Percentiles rank a stretch among this genome's conserved stretches.
phyloP scores from a whole-genome alignment of 345 rosid genomes.

The Eutrema yunnanense region DNA sequence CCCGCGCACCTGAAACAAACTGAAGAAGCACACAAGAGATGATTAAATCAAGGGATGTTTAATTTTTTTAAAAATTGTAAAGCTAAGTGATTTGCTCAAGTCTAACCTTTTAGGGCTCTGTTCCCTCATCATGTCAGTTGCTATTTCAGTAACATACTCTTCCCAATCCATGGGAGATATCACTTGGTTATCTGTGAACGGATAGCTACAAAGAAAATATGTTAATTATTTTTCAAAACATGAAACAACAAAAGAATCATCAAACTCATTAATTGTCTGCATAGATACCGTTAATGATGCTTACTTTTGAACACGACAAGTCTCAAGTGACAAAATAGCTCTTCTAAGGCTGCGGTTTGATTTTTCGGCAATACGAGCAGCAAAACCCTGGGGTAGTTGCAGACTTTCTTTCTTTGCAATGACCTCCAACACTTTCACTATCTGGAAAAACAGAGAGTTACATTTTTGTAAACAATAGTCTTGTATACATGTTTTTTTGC shows the following conservation, averaged over 20 bases:
- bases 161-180: slow-evolving; percentile 97
- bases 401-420: slow-evolving; percentile 81
- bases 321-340: slow-evolving; percentile 80
- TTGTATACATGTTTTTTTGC: not conserved
- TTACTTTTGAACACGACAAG: slow-evolving; percentile 88
- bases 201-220: slow-evolving; percentile 46
- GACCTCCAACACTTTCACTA: slow-evolving; percentile 71
- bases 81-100: not conserved
- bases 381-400: slow-evolving; percentile 79
- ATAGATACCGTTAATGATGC: slow-evolving; percentile 8
- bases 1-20: slow-evolving; percentile 91
- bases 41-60: not conserved
- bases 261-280: not conserved
- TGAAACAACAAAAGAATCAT: not conserved
- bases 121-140: slow-evolving; percentile 88
- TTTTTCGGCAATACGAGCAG: slow-evolving; percentile 76
- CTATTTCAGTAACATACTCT: slow-evolving; percentile 79
- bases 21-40: slow-evolving; percentile 26
- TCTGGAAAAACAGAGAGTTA: slow-evolving; percentile 39
- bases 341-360: slow-evolving; percentile 83
- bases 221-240: not conserved
- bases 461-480: not conserved
- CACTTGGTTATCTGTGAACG: slow-evolving; percentile 62
- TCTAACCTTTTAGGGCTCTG: slow-evolving; percentile 84
- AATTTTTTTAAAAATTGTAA: not conserved